Base-by-base conservation (phyloP, 192 early-diverging fungal species). In the Geranomyces variabilis region DNA sequence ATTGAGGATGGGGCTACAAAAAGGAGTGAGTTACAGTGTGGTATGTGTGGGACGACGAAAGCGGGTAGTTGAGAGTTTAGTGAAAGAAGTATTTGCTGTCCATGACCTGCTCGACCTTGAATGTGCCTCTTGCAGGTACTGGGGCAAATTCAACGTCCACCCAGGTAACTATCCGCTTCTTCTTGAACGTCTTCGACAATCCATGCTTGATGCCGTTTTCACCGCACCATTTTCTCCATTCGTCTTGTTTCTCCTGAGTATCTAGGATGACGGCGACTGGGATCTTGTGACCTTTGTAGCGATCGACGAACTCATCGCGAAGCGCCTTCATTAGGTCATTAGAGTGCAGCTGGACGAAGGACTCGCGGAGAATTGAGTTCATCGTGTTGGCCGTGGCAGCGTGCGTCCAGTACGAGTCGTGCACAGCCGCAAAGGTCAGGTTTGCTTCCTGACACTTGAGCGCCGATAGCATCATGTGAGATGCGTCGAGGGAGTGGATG, bases 351-450 rank as follows among this genome's bases (percentile, higher is more conserved):
- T 77, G 71, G 53, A 99, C 90, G 80, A 99, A 99, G 75, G 93
- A 89, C 63, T 96, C 91, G 44, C 96, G 88, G 43, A 99, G 74
- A 26, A 96, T 85, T 48, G 75, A 74, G 72, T 90, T 91, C 94
- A 99, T 95, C 29, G 59, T 74, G 76, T 94, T 90, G 0, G 97
- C 88, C 81, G 94, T 92, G 70, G 84, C 91, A 0, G 96, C 92
- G 71, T 99, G 96, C 0, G 95, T 96, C 96, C 96, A 99, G 79
- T 95, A 99, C 63, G 93, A 94, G 79, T 99, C 96, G 79, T 99
- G 96, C 19, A 99, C 96, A 5, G 95, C 89, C 0, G 96, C 94
- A 86, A 97, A 99, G 12, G 89, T 83, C 66, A 99, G 75, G 3
- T 88, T 90, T 21, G 83, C 85, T 43, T 82, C 75, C 49, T 93